Evolutionary conservation across 495 filamentous ascomycete species (phyloP).

Genomic region (Penicillium canariense): DNA sequence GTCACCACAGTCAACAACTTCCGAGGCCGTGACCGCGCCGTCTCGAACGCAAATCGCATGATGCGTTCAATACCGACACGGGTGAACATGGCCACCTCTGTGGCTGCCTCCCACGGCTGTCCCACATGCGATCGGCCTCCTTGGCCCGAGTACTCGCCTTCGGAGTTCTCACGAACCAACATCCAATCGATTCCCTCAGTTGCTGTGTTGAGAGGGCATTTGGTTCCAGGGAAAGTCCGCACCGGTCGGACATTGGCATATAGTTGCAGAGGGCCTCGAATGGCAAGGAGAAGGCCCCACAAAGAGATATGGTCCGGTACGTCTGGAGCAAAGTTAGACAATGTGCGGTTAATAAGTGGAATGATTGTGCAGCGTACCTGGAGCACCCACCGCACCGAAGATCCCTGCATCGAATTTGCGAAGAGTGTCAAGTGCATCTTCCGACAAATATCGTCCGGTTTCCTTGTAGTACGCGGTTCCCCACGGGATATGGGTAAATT

Average conservation of each 20-base stretch:
- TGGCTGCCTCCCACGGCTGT: conserved; percentile 45
- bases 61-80: conserved; percentile 46
- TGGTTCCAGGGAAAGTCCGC: conserved; percentile 41
- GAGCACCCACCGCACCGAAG: conserved; percentile 48
- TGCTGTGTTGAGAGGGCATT: conserved; percentile 40
- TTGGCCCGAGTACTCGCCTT: conserved; percentile 53
- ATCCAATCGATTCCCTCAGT: conserved; percentile 46
- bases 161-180: conserved; percentile 50
- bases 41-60: conserved; percentile 51
- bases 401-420: conserved; percentile 43
- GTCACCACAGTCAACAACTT: conserved; percentile 50
- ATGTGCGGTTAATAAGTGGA: too few species aligned
- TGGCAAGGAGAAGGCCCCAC: conserved; percentile 48
- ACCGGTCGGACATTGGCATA: conserved; percentile 52
- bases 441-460: conserved; percentile 39
- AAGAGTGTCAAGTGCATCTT: conserved; percentile 36
- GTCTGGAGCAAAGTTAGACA: conserved; percentile 26
- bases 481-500: conserved; percentile 43
- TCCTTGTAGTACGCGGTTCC: conserved; percentile 41
- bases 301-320: conserved; percentile 53
- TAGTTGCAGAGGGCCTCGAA: conserved; percentile 48
- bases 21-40: conserved; percentile 32
- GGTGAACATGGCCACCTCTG: conserved; percentile 50
- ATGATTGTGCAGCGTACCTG: conserved; percentile 20
- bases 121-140: conserved; percentile 43